phyloP scores from a whole-genome alignment of 1,139 yeast genomes.

The Blastobotrys aristatus region DNA sequence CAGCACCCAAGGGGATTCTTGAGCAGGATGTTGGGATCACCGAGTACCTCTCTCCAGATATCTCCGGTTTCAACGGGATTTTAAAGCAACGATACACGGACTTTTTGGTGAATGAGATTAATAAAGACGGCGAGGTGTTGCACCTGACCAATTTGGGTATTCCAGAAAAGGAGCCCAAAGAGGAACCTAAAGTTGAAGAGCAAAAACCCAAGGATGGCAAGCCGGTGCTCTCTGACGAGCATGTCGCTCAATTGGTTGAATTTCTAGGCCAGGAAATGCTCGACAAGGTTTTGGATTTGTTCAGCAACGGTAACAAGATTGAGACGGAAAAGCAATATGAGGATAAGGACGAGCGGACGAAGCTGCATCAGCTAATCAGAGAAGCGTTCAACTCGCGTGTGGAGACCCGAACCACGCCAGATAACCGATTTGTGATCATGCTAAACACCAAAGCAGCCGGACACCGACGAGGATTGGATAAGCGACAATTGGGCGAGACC shows the following conservation, averaged over 20 bases:
- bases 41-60: slow-evolving; percentile 50
- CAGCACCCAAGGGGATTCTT: slow-evolving; percentile 34
- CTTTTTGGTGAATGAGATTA: slow-evolving; percentile 87
- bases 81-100: slow-evolving; percentile 91
- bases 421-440: slow-evolving; percentile 40
- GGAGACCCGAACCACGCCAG: slow-evolving; percentile 72
- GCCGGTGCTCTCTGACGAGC: slow-evolving; percentile 30
- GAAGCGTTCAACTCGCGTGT: slow-evolving; percentile 67
- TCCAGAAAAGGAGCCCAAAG: slow-evolving; percentile 51
- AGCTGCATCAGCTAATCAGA: slow-evolving; percentile 71
- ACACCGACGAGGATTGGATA: slow-evolving; percentile 26
- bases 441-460: slow-evolving; percentile 13
- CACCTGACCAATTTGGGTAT: slow-evolving; percentile 74
- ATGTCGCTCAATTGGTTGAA: slow-evolving; percentile 40
- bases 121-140: slow-evolving; percentile 59
- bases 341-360: slow-evolving; percentile 68
- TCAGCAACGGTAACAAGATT: slow-evolving; percentile 53
- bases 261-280: slow-evolving; percentile 52
- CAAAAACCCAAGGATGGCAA: slow-evolving; percentile 18
- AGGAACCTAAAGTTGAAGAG: slow-evolving; percentile 42
- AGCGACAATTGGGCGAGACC: slow-evolving; percentile 35
- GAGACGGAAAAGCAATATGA: slow-evolving; percentile 55
- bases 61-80: slow-evolving; percentile 67
- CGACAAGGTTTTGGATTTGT: slow-evolving; percentile 48
- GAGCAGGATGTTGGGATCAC: slow-evolving; percentile 86